Evolutionary conservation across 345 rosid genomes (phyloP).

Genomic region (Gossypium anomalum): DNA sequence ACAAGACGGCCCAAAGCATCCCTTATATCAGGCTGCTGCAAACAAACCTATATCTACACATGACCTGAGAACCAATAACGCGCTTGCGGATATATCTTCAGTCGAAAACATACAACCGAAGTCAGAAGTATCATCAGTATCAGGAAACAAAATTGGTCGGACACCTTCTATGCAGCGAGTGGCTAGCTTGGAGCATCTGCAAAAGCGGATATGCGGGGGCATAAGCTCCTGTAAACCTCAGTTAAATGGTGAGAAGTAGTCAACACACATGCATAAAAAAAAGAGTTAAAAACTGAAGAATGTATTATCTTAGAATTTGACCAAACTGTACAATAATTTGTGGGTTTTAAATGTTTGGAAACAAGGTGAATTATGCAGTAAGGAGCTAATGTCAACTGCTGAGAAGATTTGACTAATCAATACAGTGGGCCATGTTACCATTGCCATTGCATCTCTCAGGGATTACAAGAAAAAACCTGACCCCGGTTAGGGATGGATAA

Average conservation of each 20-base stretch:
- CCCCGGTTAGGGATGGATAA: too few species aligned
- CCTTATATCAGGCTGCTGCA: slow-evolving; percentile 28
- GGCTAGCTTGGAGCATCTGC: slow-evolving; percentile 87
- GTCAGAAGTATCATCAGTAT: slow-evolving; percentile 23
- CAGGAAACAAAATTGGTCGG: slow-evolving; percentile 52
- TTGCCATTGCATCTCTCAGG: too few species aligned
- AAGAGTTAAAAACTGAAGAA: neutral
- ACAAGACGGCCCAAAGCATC: slow-evolving; percentile 40
- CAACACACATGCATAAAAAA: neutral
- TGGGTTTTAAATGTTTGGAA: neutral
- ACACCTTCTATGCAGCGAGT: slow-evolving; percentile 73
- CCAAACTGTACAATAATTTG: neutral
- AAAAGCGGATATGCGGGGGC: slow-evolving; percentile 68
- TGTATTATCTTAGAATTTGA: neutral
- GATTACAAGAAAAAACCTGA: too few species aligned
- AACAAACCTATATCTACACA: slow-evolving; percentile 29
- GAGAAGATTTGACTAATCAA: too few species aligned
- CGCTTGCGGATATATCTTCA: slow-evolving; percentile 38
- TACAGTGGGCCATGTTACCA: too few species aligned
- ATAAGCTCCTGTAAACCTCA: slow-evolving; percentile 15
- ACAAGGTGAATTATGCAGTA: neutral
- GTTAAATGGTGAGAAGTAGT: neutral
- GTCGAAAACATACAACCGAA: slow-evolving; percentile 32
- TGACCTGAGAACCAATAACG: slow-evolving; percentile 30
- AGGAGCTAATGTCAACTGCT: neutral